Percentiles rank a stretch among this genome's conserved stretches.
phyloP scores from a whole-genome alignment of 2,329 filamentous ascomycete species.

The Colletotrichum ledebouriae region DNA sequence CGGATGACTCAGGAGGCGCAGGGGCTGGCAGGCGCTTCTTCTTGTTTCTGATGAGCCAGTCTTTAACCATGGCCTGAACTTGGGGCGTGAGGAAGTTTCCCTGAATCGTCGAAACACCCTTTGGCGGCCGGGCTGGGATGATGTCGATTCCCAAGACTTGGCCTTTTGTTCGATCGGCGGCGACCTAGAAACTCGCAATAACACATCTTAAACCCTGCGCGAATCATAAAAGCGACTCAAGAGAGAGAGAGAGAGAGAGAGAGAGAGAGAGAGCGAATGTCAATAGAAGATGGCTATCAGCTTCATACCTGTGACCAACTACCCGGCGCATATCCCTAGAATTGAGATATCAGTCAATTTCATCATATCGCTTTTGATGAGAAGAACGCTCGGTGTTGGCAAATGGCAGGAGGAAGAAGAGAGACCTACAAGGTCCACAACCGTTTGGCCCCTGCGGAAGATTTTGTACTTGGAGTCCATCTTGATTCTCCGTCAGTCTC shows the following conservation, averaged over 20 bases:
- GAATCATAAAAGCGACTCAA: too few species aligned
- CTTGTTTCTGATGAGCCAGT: conserved; percentile 76
- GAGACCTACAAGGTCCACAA: conserved; percentile 85
- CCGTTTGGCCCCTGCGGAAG: conserved; percentile 84
- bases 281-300: not conserved
- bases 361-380: not conserved
- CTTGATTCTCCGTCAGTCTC: conserved; percentile 56
- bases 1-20: conserved; percentile 2
- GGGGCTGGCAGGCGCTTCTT: conserved; percentile 60
- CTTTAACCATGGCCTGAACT: conserved; percentile 82
- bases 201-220: conserved; percentile 17
- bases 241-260: too few species aligned
- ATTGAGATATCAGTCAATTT: not conserved
- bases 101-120: conserved; percentile 93
- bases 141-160: conserved; percentile 93
- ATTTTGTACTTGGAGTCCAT: conserved; percentile 86
- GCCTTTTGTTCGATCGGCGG: conserved; percentile 81
- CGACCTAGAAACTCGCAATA: conserved; percentile 70
- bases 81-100: conserved; percentile 86
- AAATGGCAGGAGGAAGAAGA: too few species aligned
- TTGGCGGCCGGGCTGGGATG: conserved; percentile 90
- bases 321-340: conserved; percentile 81
- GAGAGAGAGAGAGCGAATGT: too few species aligned
- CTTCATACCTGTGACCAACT: conserved; percentile 75
- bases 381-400: too few species aligned